Evolutionary conservation across 2,329 filamentous ascomycete genomes (phyloP).

Genomic region (Gaeumannomyces tritici): DNA sequence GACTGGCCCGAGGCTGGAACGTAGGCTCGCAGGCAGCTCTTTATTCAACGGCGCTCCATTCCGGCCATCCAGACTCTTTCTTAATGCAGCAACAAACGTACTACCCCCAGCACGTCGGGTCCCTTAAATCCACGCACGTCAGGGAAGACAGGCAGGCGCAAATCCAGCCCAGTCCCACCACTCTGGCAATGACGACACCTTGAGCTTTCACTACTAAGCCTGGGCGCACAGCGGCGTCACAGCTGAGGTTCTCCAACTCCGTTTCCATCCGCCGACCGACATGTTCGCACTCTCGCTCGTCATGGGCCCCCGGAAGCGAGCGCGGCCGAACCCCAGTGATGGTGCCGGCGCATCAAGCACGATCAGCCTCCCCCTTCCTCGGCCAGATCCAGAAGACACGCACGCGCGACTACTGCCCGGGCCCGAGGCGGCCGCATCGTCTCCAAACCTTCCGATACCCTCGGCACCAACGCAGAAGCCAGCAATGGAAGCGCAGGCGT

Average conservation of each 20-base stretch:
- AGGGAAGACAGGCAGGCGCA: neutral
- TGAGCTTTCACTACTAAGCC: too few relatives aligned
- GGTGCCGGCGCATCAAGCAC: constrained; percentile 5
- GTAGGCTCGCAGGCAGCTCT: neutral
- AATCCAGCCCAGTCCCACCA: neutral
- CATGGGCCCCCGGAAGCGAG: constrained; percentile 33
- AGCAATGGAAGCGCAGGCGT: neutral
- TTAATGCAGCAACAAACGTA: neutral
- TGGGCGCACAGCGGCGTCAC: neutral
- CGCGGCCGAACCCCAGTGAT: constrained; percentile 23
- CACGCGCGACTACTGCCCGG: neutral
- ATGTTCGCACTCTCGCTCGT: neutral
- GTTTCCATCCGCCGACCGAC: neutral
- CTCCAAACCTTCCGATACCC: neutral
- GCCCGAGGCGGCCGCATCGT: neutral
- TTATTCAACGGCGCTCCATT: neutral
- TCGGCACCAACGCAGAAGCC: neutral
- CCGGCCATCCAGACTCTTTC: neutral
- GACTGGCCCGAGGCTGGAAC: neutral
- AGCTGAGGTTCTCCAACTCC: neutral
- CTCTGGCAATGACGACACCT: too few relatives aligned
- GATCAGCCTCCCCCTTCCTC: constrained; percentile 1
- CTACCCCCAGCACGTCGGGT: neutral
- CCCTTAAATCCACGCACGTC: neutral
- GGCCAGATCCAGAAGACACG: neutral